These are phyloP conservation scores for Dysphania ambrosioides DNA, from an alignment of 148 eudicot species.

Conservation along the genomic window DNA sequence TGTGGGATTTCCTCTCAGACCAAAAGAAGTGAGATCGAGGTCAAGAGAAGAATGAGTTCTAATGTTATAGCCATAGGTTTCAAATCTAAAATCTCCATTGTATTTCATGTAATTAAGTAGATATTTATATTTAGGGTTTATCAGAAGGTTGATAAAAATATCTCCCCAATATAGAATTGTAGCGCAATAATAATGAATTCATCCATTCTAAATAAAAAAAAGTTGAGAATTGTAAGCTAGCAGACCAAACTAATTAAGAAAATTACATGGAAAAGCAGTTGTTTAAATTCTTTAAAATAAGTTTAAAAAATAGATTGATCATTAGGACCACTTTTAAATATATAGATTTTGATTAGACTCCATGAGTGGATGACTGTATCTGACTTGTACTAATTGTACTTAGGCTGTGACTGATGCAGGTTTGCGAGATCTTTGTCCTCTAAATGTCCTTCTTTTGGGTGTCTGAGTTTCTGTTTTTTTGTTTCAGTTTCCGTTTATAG, in stretches of 20 bases:
- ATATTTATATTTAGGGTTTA: too few relatives aligned
- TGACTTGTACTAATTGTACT: background rate
- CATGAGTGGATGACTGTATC: background rate
- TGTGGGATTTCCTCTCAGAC: too few relatives aligned
- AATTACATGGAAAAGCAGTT: background rate
- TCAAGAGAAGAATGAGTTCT: too few relatives aligned
- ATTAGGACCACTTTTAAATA: background rate
- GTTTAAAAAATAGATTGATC: background rate
- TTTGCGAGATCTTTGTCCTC: conserved; percentile 6
- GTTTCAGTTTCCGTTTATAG: background rate
- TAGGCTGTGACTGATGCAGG: background rate
- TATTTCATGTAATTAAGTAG: too few relatives aligned
- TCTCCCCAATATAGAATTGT: too few relatives aligned
- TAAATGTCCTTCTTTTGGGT: background rate
- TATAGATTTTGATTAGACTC: background rate
- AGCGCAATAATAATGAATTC: too few relatives aligned
- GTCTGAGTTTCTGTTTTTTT: background rate
- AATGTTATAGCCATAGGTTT: too few relatives aligned
- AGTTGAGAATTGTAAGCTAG: too few relatives aligned
- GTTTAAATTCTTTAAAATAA: background rate
- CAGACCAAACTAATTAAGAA: background rate
- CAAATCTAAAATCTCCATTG: too few relatives aligned
- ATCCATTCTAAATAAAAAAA: too few relatives aligned
- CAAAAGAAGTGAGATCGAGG: too few relatives aligned
- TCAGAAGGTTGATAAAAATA: too few relatives aligned